A percentile compares a stretch with the other conserved stretches of the same genome.
Conservation (phyloP, 805 yeast species). For the Wickerhamiella vanderwaltii region DNA sequence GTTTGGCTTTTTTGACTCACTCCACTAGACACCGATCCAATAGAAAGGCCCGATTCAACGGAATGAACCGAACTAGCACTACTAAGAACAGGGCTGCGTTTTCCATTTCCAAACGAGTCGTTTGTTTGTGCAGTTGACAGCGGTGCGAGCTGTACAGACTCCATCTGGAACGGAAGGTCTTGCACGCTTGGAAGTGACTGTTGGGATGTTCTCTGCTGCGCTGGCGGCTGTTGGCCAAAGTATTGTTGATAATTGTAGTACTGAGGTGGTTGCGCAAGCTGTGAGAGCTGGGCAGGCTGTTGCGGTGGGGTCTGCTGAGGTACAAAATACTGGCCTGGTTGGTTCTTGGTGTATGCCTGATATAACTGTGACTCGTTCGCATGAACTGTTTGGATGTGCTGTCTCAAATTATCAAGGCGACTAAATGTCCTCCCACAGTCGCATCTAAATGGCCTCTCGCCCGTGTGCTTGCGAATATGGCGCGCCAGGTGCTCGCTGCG, state of each 20-base stretch:
- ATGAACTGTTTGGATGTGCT: constrained; percentile 80
- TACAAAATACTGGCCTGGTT: constrained; percentile 2
- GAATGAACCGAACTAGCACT: constrained; percentile 10
- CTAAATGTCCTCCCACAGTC: constrained; percentile 66
- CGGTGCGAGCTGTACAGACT: constrained; percentile 2
- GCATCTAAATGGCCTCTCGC: constrained; percentile 86
- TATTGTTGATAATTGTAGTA: neutral
- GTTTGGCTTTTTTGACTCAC: constrained; percentile 14
- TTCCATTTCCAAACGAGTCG: constrained; percentile 1
- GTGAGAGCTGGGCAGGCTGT: constrained; percentile 11
- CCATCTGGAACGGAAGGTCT: neutral
- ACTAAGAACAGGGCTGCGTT: constrained; percentile 10
- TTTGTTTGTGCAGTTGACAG: constrained; percentile 2
- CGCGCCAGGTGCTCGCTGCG: constrained; percentile 87
- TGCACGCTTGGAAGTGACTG: constrained; percentile 15
- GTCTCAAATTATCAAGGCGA: constrained; percentile 76
- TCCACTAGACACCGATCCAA: constrained; percentile 7
- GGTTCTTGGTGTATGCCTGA: constrained; percentile 15
- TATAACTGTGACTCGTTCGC: constrained; percentile 34
- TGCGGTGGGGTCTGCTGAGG: constrained; percentile 12
- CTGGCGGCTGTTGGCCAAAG: neutral
- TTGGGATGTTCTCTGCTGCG: constrained; percentile 11
- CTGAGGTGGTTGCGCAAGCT: constrained; percentile 10
- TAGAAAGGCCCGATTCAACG: constrained; percentile 11
- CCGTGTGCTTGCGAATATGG: constrained; percentile 87